Percentiles rank a stretch among this genome's conserved stretches.
phyloP scores from a whole-genome alignment of 306 rosid genomes.

The Inga leiocalycina region DNA sequence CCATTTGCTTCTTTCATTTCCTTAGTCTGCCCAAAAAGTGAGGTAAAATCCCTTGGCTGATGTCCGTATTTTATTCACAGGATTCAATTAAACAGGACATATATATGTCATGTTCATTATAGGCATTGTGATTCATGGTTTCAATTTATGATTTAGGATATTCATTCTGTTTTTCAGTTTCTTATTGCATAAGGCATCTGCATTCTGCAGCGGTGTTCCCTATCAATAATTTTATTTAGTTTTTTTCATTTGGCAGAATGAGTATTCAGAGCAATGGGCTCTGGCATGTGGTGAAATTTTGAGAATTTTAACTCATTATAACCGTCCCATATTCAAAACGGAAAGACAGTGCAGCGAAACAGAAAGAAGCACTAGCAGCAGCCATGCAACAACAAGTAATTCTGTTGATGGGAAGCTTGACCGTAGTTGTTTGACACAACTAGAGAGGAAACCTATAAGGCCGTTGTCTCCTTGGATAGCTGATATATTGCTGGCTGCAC shows the following conservation, averaged over 20 bases:
- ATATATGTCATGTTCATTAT: constrained; percentile 4
- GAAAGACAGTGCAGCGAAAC: constrained; percentile 65
- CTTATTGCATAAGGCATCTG: constrained; percentile 4
- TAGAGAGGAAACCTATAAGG: constrained; percentile 86
- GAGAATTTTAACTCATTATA: constrained; percentile 94
- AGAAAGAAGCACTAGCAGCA: constrained; percentile 86
- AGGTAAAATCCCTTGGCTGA: constrained; percentile 53
- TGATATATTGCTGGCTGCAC: constrained; percentile 90
- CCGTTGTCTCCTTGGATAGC: constrained; percentile 98
- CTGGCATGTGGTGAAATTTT: constrained; percentile 96
- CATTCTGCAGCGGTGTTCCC: background rate
- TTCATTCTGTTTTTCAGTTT: constrained; percentile 2
- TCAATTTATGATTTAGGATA: constrained; percentile 9
- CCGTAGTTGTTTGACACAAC: constrained; percentile 54
- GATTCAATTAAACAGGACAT: constrained; percentile 5
- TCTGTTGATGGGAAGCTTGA: constrained; percentile 45
- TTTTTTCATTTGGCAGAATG: constrained; percentile 59
- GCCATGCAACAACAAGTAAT: constrained; percentile 79
- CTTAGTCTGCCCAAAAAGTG: constrained; percentile 81
- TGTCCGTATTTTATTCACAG: constrained; percentile 28
- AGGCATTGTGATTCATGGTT: background rate
- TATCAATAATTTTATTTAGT: constrained; percentile 16
- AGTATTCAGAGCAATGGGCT: constrained; percentile 98
- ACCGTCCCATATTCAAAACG: constrained; percentile 87
- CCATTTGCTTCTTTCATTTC: constrained; percentile 96